A percentile compares a stretch with the other conserved stretches of the same genome.
Conservation (phyloP, 2,329 filamentous ascomycete genomes). For the Aureobasidium sp. region DNA sequence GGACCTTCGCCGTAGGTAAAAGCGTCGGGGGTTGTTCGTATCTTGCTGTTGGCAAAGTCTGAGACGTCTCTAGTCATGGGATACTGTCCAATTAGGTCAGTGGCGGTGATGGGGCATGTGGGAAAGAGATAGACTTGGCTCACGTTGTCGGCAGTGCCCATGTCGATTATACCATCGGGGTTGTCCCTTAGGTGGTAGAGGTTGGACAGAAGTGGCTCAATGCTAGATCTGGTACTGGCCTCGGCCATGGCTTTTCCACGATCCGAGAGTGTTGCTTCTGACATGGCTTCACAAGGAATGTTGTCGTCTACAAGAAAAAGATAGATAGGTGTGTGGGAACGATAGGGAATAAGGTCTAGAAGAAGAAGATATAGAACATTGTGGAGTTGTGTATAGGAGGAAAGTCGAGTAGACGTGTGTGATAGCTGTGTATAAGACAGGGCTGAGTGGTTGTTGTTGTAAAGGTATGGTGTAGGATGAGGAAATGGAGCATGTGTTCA, state of each 20-base stretch:
- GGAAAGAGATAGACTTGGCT: background rate
- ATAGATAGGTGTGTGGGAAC: too few relatives aligned
- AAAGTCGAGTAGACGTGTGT: background rate
- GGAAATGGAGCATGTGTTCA: background rate
- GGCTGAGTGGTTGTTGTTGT: background rate
- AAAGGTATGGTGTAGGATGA: background rate
- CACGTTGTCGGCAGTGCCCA: slow-evolving; percentile 28
- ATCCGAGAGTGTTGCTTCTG: slow-evolving; percentile 6
- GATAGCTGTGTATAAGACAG: too few relatives aligned
- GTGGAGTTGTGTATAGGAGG: background rate
- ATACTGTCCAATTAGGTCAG: background rate
- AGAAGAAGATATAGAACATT: background rate
- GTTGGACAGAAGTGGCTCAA: slow-evolving; percentile 18
- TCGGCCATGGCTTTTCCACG: slow-evolving; percentile 3
- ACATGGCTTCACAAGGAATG: background rate
- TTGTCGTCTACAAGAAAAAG: background rate
- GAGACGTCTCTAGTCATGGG: slow-evolving; percentile 28
- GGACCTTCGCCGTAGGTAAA: slow-evolving; percentile 38
- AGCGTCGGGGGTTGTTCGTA: slow-evolving; percentile 28
- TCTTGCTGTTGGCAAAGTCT: slow-evolving; percentile 34
- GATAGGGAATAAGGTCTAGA: background rate
- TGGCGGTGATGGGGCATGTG: background rate
- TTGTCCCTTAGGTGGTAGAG: slow-evolving; percentile 24
- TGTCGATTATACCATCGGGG: slow-evolving; percentile 26
- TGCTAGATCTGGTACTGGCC: slow-evolving; percentile 17